Evolutionary conservation across 495 filamentous ascomycete genomes (phyloP).

Genomic region (Paragyromitra xinjiangensis): DNA sequence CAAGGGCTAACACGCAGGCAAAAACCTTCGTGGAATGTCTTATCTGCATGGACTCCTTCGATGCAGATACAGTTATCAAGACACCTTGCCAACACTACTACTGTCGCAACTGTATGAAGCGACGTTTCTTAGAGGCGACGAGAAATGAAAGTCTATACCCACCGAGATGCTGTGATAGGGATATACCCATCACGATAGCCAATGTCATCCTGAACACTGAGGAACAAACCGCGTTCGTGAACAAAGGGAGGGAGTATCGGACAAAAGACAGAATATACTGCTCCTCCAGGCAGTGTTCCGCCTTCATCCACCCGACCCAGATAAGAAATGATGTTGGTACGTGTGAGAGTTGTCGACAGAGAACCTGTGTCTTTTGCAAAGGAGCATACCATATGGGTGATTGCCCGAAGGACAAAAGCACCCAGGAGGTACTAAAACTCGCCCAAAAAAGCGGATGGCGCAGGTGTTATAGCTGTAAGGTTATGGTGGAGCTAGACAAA

Average conservation of each 20-base stretch:
- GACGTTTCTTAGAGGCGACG: conserved; percentile 57
- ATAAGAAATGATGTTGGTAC: conserved; percentile 41
- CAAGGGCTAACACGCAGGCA: background rate
- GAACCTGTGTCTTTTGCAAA: conserved; percentile 60
- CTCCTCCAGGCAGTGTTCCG: conserved; percentile 51
- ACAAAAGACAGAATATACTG: conserved; percentile 43
- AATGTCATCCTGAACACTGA: conserved; percentile 27
- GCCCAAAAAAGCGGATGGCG: conserved; percentile 56
- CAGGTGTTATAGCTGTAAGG: conserved; percentile 56
- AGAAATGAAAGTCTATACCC: conserved; percentile 60
- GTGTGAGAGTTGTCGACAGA: conserved; percentile 54
- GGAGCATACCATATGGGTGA: conserved; percentile 48
- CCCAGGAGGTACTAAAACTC: conserved; percentile 45
- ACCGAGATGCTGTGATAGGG: conserved; percentile 59
- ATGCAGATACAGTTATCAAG: conserved; percentile 3
- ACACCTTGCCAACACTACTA: conserved; percentile 57
- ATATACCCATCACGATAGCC: conserved; percentile 28
- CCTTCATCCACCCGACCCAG: conserved; percentile 46
- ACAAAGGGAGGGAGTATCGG: conserved; percentile 25
- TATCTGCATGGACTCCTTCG: conserved; percentile 34
- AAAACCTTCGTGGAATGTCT: conserved; percentile 13
- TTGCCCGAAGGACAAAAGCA: conserved; percentile 52
- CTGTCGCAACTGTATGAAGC: conserved; percentile 57
- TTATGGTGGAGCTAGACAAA: conserved; percentile 10
- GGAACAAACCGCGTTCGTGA: conserved; percentile 28